Evolutionary conservation across 192 early-diverging fungal genomes (phyloP).

Genomic region (Mortierella alpina): DNA sequence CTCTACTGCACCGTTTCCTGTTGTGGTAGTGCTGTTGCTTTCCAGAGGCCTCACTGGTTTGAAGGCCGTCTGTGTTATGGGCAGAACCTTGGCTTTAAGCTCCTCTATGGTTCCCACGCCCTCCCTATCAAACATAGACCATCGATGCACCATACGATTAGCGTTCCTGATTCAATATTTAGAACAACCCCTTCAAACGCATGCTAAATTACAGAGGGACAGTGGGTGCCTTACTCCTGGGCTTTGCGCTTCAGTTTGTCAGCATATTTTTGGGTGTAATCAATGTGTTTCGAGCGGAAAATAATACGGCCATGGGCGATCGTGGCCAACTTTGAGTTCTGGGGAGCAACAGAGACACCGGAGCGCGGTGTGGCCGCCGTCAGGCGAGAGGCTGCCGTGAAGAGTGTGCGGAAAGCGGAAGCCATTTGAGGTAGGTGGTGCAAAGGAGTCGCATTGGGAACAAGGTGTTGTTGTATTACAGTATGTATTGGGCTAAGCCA

Average conservation of each 20-base stretch:
- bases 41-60: conserved; percentile 31
- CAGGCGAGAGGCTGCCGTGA: conserved; percentile 19
- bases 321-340: conserved; percentile 18
- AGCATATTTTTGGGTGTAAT: conserved; percentile 73
- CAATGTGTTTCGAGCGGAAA: conserved; percentile 50
- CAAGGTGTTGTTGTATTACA: no score
- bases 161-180: neutral
- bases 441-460: neutral
- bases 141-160: neutral
- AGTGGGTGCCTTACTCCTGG: conserved; percentile 52
- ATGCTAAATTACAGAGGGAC: neutral
- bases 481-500: no score
- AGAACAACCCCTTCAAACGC: neutral
- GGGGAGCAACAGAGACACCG: neutral
- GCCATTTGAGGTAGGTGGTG: conserved; percentile 19
- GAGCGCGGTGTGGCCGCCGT: neutral
- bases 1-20: neutral
- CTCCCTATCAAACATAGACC: conserved; percentile 45
- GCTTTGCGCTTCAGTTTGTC: conserved; percentile 69
- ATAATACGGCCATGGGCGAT: conserved; percentile 20
- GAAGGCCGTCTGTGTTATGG: conserved; percentile 25
- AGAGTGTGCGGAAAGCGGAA: conserved; percentile 38
- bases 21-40: neutral
- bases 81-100: conserved; percentile 47
- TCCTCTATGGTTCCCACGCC: conserved; percentile 61